Evolutionary conservation across 495 filamentous ascomycete genomes (phyloP).

Genomic region (Lichenothelia convexa): DNA sequence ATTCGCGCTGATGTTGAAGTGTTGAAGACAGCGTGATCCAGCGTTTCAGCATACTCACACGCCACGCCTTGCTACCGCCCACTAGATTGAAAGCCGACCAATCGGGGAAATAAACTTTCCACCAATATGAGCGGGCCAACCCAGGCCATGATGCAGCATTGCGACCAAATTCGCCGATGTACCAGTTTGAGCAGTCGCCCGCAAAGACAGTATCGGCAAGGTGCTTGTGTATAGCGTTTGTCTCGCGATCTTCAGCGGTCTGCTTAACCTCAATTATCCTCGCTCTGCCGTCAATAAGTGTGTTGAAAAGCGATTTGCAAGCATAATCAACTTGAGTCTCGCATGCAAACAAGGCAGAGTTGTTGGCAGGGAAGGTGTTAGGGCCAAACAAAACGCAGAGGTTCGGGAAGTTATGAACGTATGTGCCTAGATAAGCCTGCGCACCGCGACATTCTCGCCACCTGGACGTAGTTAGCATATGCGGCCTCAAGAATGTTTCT

Average conservation of each 20-base stretch:
- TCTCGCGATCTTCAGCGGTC: conserved; percentile 16
- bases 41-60: not conserved
- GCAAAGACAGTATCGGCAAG: conserved; percentile 17
- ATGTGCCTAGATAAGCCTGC: conserved; percentile 22
- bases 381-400: conserved; percentile 28
- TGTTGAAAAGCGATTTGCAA: conserved; percentile 10
- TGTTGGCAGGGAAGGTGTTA: conserved; percentile 27
- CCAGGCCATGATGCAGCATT: conserved; percentile 12
- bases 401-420: conserved; percentile 26
- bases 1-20: no score
- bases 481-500: no score
- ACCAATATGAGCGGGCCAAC: conserved; percentile 13
- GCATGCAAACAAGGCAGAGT: conserved; percentile 21
- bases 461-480: no score
- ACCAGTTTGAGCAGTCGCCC: conserved; percentile 23
- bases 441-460: conserved; percentile 21
- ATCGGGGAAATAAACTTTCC: conserved; percentile 8
- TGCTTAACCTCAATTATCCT: conserved; percentile 19
- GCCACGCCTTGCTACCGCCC: conserved; percentile 8
- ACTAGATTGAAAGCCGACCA: conserved; percentile 7
- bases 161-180: conserved; percentile 12
- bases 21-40: no score
- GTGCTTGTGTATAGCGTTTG: conserved; percentile 11
- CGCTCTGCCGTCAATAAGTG: conserved; percentile 20
- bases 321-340: conserved; percentile 24